phyloP scores from a whole-genome alignment of 495 filamentous ascomycete species.

The Massariosphaeria phaeospora region DNA sequence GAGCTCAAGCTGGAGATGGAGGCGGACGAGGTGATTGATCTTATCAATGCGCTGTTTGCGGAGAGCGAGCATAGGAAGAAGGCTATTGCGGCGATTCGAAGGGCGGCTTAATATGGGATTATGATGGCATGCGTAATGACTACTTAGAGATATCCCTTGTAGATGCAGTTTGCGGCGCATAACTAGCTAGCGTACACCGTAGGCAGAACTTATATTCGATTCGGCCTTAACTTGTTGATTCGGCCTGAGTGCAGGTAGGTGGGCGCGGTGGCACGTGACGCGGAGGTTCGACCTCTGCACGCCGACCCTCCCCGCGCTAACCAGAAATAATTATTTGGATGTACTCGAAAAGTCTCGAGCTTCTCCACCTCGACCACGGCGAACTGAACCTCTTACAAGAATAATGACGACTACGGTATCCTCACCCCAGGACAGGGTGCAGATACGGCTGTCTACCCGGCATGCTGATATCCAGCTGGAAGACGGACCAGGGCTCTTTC shows the following conservation, averaged over 20 bases:
- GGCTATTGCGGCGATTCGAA: conserved; percentile 72
- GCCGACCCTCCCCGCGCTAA: conserved; percentile 7
- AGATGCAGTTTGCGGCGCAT: not conserved
- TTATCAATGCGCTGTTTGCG: conserved; percentile 86
- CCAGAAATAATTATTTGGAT: conserved; percentile 9
- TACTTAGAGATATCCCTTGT: not conserved
- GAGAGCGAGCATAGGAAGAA: conserved; percentile 73
- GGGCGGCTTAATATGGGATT: too few species aligned
- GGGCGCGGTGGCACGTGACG: conserved; percentile 15
- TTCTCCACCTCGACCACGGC: not conserved
- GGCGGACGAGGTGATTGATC: conserved; percentile 75
- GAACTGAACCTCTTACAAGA: too few species aligned
- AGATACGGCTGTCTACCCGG: conserved; percentile 56
- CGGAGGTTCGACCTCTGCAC: not conserved
- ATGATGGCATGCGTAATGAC: not conserved
- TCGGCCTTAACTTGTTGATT: too few species aligned
- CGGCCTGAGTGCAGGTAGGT: not conserved
- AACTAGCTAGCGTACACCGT: not conserved
- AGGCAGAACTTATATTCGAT: too few species aligned
- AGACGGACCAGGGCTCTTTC: conserved; percentile 57
- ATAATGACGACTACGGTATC: too few species aligned
- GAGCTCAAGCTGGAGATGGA: conserved; percentile 80
- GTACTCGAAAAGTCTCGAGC: conserved; percentile 11
- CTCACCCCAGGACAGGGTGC: conserved; percentile 45
- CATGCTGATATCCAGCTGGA: conserved; percentile 57